These are phyloP conservation scores for Tetrapisispora phaffii DNA, from an alignment of 805 yeast species.

Conservation along the genomic window DNA sequence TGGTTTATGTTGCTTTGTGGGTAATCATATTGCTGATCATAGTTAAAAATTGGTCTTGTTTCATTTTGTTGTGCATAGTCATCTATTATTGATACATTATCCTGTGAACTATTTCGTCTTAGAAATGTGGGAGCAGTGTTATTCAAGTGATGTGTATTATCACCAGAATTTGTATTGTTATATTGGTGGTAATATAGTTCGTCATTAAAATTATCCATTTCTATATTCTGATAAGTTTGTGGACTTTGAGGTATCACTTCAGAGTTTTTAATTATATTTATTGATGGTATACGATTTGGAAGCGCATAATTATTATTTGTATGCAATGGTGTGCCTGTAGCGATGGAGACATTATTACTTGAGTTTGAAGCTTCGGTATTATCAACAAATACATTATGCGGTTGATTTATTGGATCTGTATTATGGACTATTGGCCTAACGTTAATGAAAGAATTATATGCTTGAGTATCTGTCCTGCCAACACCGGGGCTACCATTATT, in stretches of 20 bases:
- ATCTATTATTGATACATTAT: constrained; percentile 1
- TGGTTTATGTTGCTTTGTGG: neutral
- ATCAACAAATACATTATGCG: neutral
- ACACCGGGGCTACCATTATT: neutral
- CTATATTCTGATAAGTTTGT: neutral
- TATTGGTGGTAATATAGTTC: constrained; percentile 1
- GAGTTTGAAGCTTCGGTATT: too few relatives aligned
- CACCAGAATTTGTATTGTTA: neutral
- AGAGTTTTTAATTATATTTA: neutral
- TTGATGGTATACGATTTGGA: constrained; percentile 3
- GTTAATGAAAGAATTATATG: neutral
- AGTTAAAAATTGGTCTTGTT: constrained; percentile 2
- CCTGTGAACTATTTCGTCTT: neutral
- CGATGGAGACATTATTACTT: neutral
- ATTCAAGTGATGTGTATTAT: neutral
- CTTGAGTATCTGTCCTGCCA: too few relatives aligned
- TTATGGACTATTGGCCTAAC: neutral
- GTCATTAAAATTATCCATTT: neutral
- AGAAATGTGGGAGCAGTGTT: neutral
- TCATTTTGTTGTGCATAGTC: constrained; percentile 1
- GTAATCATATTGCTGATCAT: neutral
- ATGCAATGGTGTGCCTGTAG: neutral
- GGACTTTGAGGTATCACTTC: constrained; percentile 4
- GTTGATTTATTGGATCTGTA: neutral
- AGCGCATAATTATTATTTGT: neutral